Percentiles rank a stretch among this genome's conserved stretches.
These are phyloP conservation scores for Aureobasidium mangrovei DNA, from an alignment of 2,329 filamentous ascomycete genomes.

Conservation along the genomic window DNA sequence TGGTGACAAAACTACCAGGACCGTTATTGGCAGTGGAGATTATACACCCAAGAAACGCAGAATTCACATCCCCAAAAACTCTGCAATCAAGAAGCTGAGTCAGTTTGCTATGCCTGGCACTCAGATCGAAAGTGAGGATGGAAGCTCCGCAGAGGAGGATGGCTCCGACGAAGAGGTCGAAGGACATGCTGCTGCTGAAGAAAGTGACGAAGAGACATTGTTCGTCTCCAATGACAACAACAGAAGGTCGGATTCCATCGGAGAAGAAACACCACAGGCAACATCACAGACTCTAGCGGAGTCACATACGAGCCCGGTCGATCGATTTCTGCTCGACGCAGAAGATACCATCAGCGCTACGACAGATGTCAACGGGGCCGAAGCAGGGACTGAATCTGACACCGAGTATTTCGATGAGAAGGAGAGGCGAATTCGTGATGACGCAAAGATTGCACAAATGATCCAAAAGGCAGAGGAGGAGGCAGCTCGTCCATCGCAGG, in stretches of 20 bases:
- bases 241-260: neutral
- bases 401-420: slow-evolving; percentile 46
- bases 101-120: slow-evolving; percentile 50
- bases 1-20: slow-evolving; percentile 56
- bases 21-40: slow-evolving; percentile 53
- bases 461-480: slow-evolving; percentile 39
- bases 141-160: slow-evolving; percentile 28
- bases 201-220: neutral
- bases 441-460: slow-evolving; percentile 36
- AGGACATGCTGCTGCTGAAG: slow-evolving; percentile 17
- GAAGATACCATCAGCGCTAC: neutral
- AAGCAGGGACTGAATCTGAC: slow-evolving; percentile 26
- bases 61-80: slow-evolving; percentile 33
- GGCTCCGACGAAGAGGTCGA: slow-evolving; percentile 20
- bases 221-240: neutral
- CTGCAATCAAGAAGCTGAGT: slow-evolving; percentile 35
- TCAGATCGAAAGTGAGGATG: slow-evolving; percentile 20
- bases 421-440: slow-evolving; percentile 44
- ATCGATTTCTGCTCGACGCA: neutral
- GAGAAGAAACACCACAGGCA: neutral
- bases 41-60: slow-evolving; percentile 39
- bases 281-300: slow-evolving; percentile 13
- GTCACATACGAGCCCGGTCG: neutral
- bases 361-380: neutral
- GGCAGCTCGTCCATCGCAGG: slow-evolving; percentile 33